Evolutionary conservation across 73 alveolate species (phyloP).

Genomic region (Loxodes magnus): DNA sequence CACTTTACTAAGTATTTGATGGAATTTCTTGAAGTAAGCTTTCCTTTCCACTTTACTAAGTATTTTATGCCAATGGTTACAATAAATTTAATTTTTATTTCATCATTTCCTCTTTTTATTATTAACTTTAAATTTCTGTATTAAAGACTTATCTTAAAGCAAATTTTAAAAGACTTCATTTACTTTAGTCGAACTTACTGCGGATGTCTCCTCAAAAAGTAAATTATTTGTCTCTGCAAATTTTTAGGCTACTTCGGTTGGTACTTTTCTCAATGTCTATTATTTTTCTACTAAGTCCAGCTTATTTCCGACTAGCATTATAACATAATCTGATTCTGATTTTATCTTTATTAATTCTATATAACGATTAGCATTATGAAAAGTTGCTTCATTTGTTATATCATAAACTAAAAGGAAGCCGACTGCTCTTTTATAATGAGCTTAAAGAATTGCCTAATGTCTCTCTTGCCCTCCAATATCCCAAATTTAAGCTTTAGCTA

Average conservation of each 20-base stretch:
- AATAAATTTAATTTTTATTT: no score
- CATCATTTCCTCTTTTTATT: no score
- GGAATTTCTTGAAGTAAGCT: no score
- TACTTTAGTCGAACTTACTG: background rate
- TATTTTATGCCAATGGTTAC: no score
- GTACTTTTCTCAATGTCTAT: background rate
- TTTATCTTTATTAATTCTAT: slow-evolving; percentile 33
- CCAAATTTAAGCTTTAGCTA: slow-evolving; percentile 83
- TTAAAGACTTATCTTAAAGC: background rate
- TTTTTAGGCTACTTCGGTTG: background rate
- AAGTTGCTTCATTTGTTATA: slow-evolving; percentile 32
- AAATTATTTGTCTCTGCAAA: background rate
- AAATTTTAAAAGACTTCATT: background rate
- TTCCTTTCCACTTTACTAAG: no score
- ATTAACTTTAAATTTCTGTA: background rate
- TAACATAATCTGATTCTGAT: slow-evolving; percentile 34
- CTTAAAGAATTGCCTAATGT: slow-evolving; percentile 37
- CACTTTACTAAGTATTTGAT: no score
- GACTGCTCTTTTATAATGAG: slow-evolving; percentile 44
- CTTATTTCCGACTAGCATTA: slow-evolving; percentile 58
- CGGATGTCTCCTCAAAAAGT: background rate
- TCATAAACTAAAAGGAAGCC: slow-evolving; percentile 64
- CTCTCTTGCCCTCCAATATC: slow-evolving; percentile 79
- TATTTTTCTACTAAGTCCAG: slow-evolving; percentile 21
- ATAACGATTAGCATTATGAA: slow-evolving; percentile 35